phyloP scores from a whole-genome alignment of 2,329 filamentous ascomycete species.

The Didymella keratinophila region DNA sequence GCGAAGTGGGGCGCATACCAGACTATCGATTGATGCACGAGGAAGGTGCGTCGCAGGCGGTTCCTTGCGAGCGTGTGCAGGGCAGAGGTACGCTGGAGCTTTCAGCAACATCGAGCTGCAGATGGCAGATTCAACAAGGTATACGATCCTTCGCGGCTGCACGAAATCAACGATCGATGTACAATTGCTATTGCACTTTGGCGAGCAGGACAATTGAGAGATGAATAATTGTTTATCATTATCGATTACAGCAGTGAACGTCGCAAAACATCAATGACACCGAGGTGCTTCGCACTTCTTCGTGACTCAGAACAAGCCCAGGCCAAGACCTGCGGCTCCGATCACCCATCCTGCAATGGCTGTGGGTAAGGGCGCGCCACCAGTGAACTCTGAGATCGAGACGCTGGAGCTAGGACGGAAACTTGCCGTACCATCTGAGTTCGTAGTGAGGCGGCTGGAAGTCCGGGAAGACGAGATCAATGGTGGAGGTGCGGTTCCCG shows the following conservation, averaged over 20 bases:
- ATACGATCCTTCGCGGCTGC: background rate
- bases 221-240: conserved; percentile 1
- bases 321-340: conserved; percentile 32
- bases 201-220: background rate
- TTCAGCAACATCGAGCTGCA: background rate
- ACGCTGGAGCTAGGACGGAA: conserved; percentile 13
- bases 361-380: conserved; percentile 24
- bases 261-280: conserved; percentile 7
- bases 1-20: conserved; percentile 9
- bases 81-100: background rate
- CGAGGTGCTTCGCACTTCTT: background rate
- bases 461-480: conserved; percentile 10
- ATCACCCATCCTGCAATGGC: conserved; percentile 31
- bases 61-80: conserved; percentile 4
- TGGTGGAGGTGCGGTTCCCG: conserved; percentile 1
- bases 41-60: conserved; percentile 11
- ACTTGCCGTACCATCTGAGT: conserved; percentile 14
- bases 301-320: conserved; percentile 30
- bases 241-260: conserved; percentile 6
- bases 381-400: conserved; percentile 15
- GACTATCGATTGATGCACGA: conserved; percentile 19
- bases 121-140: background rate
- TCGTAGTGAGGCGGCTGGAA: conserved; percentile 14
- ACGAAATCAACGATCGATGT: background rate
- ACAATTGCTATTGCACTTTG: background rate